phyloP scores from a whole-genome alignment of 2,329 filamentous ascomycete species.

The Fusarium sp. region DNA sequence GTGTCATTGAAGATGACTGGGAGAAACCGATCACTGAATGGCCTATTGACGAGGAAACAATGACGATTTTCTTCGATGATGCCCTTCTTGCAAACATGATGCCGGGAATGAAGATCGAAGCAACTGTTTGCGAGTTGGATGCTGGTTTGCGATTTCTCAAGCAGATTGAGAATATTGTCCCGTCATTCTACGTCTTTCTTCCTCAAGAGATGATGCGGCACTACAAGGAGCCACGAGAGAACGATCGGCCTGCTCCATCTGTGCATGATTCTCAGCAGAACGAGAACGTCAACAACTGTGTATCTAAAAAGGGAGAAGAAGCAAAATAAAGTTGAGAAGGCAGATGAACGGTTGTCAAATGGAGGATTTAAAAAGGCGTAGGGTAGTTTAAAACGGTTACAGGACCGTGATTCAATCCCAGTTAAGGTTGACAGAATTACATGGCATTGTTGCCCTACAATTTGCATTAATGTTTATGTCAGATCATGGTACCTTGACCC shows the following conservation, averaged over 20 bases:
- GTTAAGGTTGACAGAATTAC: constrained; percentile 16
- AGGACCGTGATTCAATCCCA: neutral
- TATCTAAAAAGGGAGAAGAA: constrained; percentile 37
- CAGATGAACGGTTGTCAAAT: neutral
- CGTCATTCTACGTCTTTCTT: constrained; percentile 73
- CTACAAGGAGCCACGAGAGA: constrained; percentile 69
- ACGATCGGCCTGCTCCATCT: constrained; percentile 61
- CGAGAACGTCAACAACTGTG: constrained; percentile 31
- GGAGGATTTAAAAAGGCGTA: constrained; percentile 1
- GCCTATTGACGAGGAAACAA: constrained; percentile 31
- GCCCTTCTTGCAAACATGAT: constrained; percentile 64
- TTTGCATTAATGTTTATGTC: constrained; percentile 16
- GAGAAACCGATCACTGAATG: constrained; percentile 50
- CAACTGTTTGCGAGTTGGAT: constrained; percentile 67
- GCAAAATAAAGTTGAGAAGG: neutral
- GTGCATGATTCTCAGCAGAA: constrained; percentile 51
- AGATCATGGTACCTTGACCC: constrained; percentile 7
- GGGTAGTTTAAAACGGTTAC: constrained; percentile 9
- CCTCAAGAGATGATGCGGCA: constrained; percentile 76
- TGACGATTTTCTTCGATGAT: constrained; percentile 76
- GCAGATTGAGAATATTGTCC: constrained; percentile 64
- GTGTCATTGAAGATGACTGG: constrained; percentile 63
- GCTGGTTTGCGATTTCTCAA: constrained; percentile 76
- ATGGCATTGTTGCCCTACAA: rapidly evolving
- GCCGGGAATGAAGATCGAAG: constrained; percentile 72